Conservation (phyloP, 495 filamentous ascomycete species). For the Neohortaea acidophila region DNA sequence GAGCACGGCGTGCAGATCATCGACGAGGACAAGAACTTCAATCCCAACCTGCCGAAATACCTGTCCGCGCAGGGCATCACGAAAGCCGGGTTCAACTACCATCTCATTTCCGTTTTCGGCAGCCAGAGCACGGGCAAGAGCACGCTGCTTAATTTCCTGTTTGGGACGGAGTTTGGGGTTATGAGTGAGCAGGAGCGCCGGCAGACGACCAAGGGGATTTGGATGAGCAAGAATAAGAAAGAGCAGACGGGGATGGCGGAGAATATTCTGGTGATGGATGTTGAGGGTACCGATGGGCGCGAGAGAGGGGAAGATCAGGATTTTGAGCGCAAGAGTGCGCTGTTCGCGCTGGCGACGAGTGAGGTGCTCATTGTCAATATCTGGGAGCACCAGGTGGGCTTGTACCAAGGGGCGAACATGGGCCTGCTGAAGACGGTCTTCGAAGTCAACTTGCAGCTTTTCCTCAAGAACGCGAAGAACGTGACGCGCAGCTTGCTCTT, state of each 20-base stretch:
- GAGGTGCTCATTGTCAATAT: constrained; percentile 98
- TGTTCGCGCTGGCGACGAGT: constrained; percentile 93
- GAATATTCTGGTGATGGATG: constrained; percentile 98
- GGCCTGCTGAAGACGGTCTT: constrained; percentile 95
- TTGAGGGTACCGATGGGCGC: constrained; percentile 92
- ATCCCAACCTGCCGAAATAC: constrained; percentile 68
- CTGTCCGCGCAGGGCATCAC: constrained; percentile 63
- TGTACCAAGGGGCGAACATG: constrained; percentile 99
- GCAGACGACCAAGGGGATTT: constrained; percentile 98
- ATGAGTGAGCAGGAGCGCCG: constrained; percentile 84
- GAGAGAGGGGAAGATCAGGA: constrained; percentile 97
- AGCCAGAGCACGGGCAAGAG: constrained; percentile 98
- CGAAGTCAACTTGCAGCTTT: constrained; percentile 92
- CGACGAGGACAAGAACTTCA: constrained; percentile 90
- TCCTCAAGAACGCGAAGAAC: constrained; percentile 84
- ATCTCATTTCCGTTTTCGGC: constrained; percentile 95
- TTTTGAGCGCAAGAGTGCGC: constrained; percentile 92
- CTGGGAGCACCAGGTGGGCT: constrained; percentile 95
- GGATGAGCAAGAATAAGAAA: constrained; percentile 92
- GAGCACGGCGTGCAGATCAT: constrained; percentile 94
- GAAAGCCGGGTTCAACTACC: constrained; percentile 90
- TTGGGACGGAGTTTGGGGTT: constrained; percentile 88
- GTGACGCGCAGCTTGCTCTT: constrained; percentile 86
- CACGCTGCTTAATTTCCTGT: constrained; percentile 87
- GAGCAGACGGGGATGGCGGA: constrained; percentile 57